phyloP scores from a whole-genome alignment of 169 alveolate genomes.

The Neospora caninum region DNA sequence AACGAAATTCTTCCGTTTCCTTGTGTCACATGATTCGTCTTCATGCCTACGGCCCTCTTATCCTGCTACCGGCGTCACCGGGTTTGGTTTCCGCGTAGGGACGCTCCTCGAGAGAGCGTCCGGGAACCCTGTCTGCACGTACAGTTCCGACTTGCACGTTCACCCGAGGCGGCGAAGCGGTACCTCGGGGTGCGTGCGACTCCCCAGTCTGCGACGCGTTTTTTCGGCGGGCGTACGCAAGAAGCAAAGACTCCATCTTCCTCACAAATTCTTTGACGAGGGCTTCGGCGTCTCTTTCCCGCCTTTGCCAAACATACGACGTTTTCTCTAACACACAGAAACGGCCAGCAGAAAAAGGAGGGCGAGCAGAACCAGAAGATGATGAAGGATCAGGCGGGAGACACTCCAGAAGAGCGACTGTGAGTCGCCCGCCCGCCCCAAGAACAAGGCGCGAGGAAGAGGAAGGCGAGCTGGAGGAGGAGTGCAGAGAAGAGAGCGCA shows the following conservation, averaged over 20 bases:
- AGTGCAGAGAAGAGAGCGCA: no score
- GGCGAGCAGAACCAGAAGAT: not conserved
- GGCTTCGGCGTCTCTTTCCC: not conserved
- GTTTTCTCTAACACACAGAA: not conserved
- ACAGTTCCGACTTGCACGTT: not conserved
- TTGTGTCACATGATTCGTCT: no score
- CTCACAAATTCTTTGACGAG: not conserved
- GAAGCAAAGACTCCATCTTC: not conserved
- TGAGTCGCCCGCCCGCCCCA: not conserved
- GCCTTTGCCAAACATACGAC: constrained; percentile 1
- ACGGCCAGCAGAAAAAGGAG: not conserved
- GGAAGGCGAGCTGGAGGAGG: no score
- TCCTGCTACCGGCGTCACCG: no score
- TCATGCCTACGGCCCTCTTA: no score
- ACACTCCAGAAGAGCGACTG: not conserved
- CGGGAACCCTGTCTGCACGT: not conserved
- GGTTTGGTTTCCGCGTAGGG: no score
- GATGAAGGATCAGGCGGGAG: not conserved
- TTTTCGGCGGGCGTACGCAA: not conserved
- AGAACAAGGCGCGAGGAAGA: not conserved
- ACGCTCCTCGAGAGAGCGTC: no score
- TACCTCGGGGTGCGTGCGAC: not conserved
- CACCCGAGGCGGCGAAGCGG: not conserved
- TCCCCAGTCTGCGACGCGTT: not conserved
- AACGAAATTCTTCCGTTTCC: no score